Percentiles rank a stretch among this genome's conserved stretches.
Evolutionary conservation across 345 rosid species (phyloP).

Genomic region (Syzygium aqueum): DNA sequence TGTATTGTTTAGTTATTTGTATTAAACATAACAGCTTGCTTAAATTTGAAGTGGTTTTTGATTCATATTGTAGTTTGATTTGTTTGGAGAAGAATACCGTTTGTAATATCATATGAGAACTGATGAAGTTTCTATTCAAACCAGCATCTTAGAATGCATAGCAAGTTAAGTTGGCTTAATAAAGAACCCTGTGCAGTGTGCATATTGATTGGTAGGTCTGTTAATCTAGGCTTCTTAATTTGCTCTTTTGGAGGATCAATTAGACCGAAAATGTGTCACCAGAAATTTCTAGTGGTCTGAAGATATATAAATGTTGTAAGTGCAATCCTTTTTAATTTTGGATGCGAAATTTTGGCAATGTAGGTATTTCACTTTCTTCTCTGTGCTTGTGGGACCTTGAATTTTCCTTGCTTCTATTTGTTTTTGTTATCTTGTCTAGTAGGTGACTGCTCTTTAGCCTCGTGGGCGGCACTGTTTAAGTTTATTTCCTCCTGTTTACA

Average conservation of each 20-base stretch:
- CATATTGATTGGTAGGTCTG: not conserved
- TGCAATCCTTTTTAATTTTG: not conserved
- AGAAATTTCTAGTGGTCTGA: not conserved
- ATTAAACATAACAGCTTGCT: not conserved
- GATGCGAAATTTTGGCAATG: not conserved
- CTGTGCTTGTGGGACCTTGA: not conserved
- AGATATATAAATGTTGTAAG: not conserved
- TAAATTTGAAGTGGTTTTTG: not conserved
- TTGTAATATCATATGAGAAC: not conserved
- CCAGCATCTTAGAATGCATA: not conserved
- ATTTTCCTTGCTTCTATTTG: not conserved
- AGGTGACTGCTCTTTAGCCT: not conserved
- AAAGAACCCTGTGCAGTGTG: not conserved
- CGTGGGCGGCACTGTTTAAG: not conserved
- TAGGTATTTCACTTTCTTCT: not conserved
- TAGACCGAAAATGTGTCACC: not conserved
- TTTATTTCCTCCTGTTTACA: not conserved
- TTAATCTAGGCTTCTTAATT: not conserved
- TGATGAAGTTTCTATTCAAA: not conserved
- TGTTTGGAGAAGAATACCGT: not conserved
- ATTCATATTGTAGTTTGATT: not conserved
- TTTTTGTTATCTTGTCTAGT: not conserved
- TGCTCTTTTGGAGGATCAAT: not conserved
- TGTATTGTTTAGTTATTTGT: not conserved
- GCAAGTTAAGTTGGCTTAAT: not conserved